Conservation (phyloP, 1,284 basidiomycete species). For the Apiotrichum brassicae region DNA sequence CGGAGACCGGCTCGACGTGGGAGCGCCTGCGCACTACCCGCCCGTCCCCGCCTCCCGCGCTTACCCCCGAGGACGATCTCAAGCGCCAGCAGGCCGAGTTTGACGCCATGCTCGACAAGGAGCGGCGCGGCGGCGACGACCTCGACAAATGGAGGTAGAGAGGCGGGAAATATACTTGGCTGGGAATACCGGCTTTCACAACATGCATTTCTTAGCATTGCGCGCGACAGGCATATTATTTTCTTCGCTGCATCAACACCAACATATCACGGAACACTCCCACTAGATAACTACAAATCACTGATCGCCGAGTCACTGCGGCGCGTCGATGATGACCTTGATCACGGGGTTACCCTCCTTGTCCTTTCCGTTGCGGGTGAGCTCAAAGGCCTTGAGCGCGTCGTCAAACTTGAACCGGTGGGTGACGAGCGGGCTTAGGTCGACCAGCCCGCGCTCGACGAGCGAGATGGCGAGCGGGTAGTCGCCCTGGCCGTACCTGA, state of each 20-base stretch:
- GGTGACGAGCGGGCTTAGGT: conserved; percentile 52
- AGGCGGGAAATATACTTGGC: too few species aligned
- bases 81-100: conserved; percentile 28
- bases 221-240: too few species aligned
- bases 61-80: conserved; percentile 10
- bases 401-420: conserved; percentile 56
- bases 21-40: conserved; percentile 2
- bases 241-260: too few species aligned
- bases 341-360: conserved; percentile 50
- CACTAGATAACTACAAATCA: background rate
- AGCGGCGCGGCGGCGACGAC: conserved; percentile 24
- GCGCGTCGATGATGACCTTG: conserved; percentile 45
- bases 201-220: too few species aligned
- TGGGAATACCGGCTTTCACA: too few species aligned
- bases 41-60: conserved; percentile 4
- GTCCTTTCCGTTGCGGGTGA: conserved; percentile 61
- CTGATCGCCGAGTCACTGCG: too few species aligned
- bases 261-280: too few species aligned
- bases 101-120: conserved; percentile 33
- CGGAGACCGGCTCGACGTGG: background rate
- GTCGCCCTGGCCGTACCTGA: conserved; percentile 47
- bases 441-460: conserved; percentile 51
- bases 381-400: conserved; percentile 53
- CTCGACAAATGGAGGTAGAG: conserved; percentile 8
- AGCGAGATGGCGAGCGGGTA: conserved; percentile 53